Base-by-base conservation (phyloP, 1,284 basidiomycete species). In the Cystobasidium slooffiae region DNA sequence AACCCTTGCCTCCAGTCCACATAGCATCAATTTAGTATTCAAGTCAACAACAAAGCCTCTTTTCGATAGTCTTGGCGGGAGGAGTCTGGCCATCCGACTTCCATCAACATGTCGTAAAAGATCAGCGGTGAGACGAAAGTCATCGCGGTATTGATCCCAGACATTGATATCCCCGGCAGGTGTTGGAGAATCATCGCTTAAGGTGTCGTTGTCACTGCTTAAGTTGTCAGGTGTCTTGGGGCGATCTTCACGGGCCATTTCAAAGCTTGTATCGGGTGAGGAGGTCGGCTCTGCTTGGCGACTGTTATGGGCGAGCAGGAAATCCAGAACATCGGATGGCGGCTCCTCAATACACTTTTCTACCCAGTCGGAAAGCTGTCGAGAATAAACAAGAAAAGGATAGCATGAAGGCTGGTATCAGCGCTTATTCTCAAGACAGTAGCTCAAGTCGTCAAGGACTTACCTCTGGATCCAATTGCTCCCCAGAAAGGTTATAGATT, bases 391-490 rank as follows among this genome's bases (percentile, higher is more conserved):
- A 58, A 37, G 55, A 4, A 58, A 24, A 20, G 22, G 39, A 37
- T 53, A 22, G 52, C 14, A 53, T 16, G 52, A 59, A 51, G 3
- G 20, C 6, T 6, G 47, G 14, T 20, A 3, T 14, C 20, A 51
- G 16, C 14, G 1, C 20, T 51, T 20, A 51, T 14, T 51, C 3
- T 20, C 3, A 1, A 51, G 47, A 51, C 47, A 3, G 6, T 14
- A 51, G 20, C 16, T 5, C 20, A 22, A 3, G 55, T 7, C 18
- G 1, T n/a, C 5, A 62, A 31, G 22, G 24, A 65, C 51, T 53
- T 6, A 68, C 66, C 53, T 68, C 66, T 14, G 66, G 66, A 58
- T 68, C 66, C 52, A 68, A 9, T n/a, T 18, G 20, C 22, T 44
- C 66, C 6, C 24, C 55, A 7, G 18, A 47, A 1, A 8, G 9